Evolutionary conservation across 345 rosid species (phyloP), one percentile per base, ranked within the genome.

Genomic region (Bruguiera parviflora): DNA sequence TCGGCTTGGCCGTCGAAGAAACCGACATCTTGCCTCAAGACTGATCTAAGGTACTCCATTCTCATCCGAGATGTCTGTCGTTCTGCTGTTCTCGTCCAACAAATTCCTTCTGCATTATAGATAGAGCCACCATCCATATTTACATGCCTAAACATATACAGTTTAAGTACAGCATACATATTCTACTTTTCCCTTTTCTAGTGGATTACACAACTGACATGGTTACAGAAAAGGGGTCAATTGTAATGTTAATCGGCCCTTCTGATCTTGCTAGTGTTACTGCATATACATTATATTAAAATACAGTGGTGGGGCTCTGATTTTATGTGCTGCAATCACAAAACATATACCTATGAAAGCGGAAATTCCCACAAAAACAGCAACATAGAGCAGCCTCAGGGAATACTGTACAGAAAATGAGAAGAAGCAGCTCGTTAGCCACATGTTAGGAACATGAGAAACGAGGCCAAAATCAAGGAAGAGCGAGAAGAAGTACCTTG

Each of bases 71-170:
- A 79, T 62, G 87, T 53, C 71, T 85, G 85, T 72, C 89, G 78
- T 70, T 81, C 89, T 16, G 85, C 83, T 19, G 83, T 83, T 77
- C 87, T 77, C 18, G 84, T 78, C 89, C 89, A 86, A 64, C 87
- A 86, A 4, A 83, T 51, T 57, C 89, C 86, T 71, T 83, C 87
- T 81, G 80, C 59, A 21, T 21, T 55, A 55, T 55, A 9, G 1
- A 5, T 7, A 3, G 58, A n/a, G 58, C 58, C 58, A 21, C 58
- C 6, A 22, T 8, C 58, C 58, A 9, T 15, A 9, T 8, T 55
- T 55, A 55, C 49, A 13, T 43, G 16, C 16, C 24, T 55, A 11
- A 22, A 9, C 24, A 55, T 20, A 15, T 8, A 10, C 28, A 3
- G 18, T 21, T 13, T 13, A 43, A 43, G 13, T 19, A 13, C 19